Conservation (phyloP, 495 filamentous ascomycete genomes). For the Aspergillus leporis region DNA sequence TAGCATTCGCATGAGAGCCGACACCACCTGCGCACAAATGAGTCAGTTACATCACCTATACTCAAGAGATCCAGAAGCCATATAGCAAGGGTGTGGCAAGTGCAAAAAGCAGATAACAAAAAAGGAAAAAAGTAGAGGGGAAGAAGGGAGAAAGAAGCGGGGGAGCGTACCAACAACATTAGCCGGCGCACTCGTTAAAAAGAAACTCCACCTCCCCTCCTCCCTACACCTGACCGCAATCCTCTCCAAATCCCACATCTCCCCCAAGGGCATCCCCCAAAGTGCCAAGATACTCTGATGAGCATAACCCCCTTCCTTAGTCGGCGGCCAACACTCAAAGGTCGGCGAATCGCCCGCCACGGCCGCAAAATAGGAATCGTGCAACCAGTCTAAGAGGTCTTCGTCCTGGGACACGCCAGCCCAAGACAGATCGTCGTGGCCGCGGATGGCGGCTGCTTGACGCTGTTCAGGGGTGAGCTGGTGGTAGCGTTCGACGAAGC, state of each 20-base stretch:
- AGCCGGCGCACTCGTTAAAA: conserved; percentile 62
- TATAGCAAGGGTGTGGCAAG: no score
- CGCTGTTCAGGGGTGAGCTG: conserved; percentile 40
- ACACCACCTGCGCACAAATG: conserved; percentile 21
- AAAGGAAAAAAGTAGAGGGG: no score
- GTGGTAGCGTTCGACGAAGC: conserved; percentile 61
- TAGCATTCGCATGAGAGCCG: conserved; percentile 33
- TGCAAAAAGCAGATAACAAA: no score
- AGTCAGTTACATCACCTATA: no score
- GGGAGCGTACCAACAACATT: conserved; percentile 53
- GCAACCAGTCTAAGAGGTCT: conserved; percentile 59
- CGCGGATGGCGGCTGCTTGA: conserved; percentile 36
- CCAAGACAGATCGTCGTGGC: conserved; percentile 50
- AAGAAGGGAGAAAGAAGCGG: conserved; percentile 2
- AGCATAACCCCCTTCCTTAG: conserved; percentile 46
- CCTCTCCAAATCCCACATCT: conserved; percentile 61
- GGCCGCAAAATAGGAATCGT: conserved; percentile 65
- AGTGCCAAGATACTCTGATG: conserved; percentile 64
- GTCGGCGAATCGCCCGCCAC: conserved; percentile 62
- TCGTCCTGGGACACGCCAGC: conserved; percentile 60
- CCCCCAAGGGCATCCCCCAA: conserved; percentile 63
- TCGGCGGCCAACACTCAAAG: conserved; percentile 64
- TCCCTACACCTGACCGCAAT: conserved; percentile 48
- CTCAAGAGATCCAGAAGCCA: no score
- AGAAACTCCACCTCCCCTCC: conserved; percentile 63